Evolutionary conservation across 306 rosid species (phyloP), one percentile per base, ranked within the genome.

Genomic region (Notholithocarpus densiflorus): DNA sequence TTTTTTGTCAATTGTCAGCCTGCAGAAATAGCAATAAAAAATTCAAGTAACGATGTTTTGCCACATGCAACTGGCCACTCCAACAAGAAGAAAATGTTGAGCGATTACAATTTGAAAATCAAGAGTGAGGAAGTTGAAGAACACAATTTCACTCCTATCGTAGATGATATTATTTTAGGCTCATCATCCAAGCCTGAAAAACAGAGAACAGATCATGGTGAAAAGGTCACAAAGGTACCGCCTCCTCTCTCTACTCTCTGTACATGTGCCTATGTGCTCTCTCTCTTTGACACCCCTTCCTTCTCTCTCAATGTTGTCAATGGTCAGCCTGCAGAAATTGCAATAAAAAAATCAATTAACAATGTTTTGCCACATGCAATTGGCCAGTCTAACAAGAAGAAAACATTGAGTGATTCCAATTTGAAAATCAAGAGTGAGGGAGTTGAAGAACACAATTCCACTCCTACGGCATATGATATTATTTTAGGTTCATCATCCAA

Each of bases 111-210:
- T 51, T 2, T 29, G 55, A 18, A 31, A 24, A 51, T 74, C 59
- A 34, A 64, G 56, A 52, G 53, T 40, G 75, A 60, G 74, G 81
- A 84, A 76, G 73, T 78, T 23, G 71, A 61, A 77, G 86, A 76
- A 68, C 54, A 75, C 70, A 72, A 54, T 34, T 24, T 24, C 73
- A 43, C 71, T 2, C 66, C 56, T 23, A 48, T 31, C 45, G 68
- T 34, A 53, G 78, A 72, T 43, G 73, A 24, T 32, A 12, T 21
- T 57, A 72, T 62, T 56, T 57, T 34, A 23, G 61, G 77, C 55
- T 73, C 77, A 71, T 77, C 60, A 55, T 56, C 32, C 45, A 75
- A 77, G 69, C 59, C 61, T 13, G 65, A 60, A 71, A 37, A 75
- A 78, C 60, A 61, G 51, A 76, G 79, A 57, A 40, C 73, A 26